phyloP scores from a whole-genome alignment of 768 basidiomycete species.

The Mycena indigotica region DNA sequence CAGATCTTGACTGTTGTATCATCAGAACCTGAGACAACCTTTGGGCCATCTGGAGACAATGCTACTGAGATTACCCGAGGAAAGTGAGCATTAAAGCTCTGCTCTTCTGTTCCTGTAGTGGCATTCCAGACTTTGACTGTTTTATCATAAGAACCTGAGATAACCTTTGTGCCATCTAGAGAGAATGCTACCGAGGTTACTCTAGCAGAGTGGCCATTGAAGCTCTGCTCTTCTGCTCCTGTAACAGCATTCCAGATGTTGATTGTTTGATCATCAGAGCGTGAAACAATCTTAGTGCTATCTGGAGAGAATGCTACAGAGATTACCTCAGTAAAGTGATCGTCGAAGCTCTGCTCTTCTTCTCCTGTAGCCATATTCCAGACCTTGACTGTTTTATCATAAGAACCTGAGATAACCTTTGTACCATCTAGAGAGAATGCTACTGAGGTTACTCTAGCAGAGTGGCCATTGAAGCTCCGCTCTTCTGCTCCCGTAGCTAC shows the following conservation, averaged over 20 bases:
- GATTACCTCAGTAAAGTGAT: neutral
- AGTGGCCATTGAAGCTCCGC: no score
- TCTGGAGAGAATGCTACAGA: neutral
- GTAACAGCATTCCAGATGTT: slow-evolving; percentile 1
- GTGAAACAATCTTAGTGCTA: slow-evolving; percentile 1
- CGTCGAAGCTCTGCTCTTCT: neutral
- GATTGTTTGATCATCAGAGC: slow-evolving; percentile 1
- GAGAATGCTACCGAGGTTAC: neutral
- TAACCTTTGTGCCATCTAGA: slow-evolving; percentile 2
- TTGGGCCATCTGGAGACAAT: no score
- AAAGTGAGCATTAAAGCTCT: no score
- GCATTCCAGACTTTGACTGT: neutral
- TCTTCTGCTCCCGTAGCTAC: neutral
- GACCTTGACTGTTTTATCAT: neutral
- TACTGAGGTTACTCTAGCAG: neutral
- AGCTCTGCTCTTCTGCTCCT: neutral
- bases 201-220: neutral
- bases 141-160: neutral
- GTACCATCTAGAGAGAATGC: neutral
- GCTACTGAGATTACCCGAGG: no score
- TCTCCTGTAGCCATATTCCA: neutral
- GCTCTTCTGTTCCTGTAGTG: neutral
- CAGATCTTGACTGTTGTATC: no score
- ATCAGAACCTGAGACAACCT: no score
- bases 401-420: neutral